Conservation (phyloP, 306 rosid species). For the Corylus americana region DNA sequence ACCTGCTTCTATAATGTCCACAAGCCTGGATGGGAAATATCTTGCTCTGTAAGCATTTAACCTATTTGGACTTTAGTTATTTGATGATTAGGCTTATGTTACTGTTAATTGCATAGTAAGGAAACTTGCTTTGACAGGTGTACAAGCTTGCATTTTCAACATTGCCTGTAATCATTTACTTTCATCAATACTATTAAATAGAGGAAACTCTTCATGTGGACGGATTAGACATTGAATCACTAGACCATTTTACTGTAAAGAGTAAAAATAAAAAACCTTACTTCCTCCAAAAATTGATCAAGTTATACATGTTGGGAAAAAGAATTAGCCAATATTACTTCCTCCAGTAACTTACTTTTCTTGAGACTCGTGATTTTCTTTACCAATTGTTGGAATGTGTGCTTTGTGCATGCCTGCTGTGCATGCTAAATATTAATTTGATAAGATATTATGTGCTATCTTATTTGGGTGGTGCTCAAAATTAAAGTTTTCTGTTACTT, state of each 20-base stretch:
- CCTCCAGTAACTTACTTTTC: background rate
- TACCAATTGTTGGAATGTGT: background rate
- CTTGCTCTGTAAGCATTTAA: slow-evolving; percentile 81
- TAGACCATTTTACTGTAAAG: background rate
- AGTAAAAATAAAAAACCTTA: too few species aligned
- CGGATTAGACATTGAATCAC: background rate
- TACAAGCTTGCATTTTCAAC: background rate
- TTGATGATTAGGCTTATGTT: slow-evolving; percentile 1
- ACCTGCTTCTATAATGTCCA: slow-evolving; percentile 78
- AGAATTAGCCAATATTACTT: too few species aligned
- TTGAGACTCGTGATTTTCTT: background rate
- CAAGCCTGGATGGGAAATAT: slow-evolving; percentile 95
- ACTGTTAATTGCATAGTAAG: background rate
- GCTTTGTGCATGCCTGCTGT: background rate
- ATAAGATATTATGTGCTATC: background rate
- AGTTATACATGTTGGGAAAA: too few species aligned
- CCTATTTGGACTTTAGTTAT: slow-evolving; percentile 15
- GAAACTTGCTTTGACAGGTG: background rate
- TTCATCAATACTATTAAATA: background rate
- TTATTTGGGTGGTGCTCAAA: background rate
- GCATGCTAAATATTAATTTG: background rate
- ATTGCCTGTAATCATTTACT: background rate
- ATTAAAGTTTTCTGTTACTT: background rate
- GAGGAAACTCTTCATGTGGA: background rate
- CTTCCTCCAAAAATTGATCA: too few species aligned